Evolutionary conservation across 1,284 basidiomycete species (phyloP).

Genomic region (Agaricales sp.): DNA sequence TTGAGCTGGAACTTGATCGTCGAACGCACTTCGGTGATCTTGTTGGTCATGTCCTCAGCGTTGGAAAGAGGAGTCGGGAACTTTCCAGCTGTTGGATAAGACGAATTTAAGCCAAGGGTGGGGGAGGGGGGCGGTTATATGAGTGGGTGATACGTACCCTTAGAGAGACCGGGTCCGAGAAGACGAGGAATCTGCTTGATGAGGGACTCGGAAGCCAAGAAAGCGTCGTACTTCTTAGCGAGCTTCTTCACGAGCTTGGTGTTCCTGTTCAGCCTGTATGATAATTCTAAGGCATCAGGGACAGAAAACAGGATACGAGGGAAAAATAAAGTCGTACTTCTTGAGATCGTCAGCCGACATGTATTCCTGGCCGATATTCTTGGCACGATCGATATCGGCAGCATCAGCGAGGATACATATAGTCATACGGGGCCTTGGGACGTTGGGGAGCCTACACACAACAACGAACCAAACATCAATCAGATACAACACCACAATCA

Average conservation of each 20-base stretch:
- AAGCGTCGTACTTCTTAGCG: conserved; percentile 99
- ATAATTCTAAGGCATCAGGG: not conserved
- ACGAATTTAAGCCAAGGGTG: conserved; percentile 5
- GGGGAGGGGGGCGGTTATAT: not conserved
- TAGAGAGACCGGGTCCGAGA: conserved; percentile 98
- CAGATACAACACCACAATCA: not conserved
- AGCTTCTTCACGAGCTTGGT: conserved; percentile 99
- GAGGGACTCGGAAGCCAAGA: conserved; percentile 94
- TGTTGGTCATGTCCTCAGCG: conserved; percentile 85
- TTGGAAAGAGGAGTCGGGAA: conserved; percentile 98
- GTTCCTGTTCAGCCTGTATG: conserved; percentile 90
- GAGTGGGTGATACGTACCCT: conserved; percentile 53
- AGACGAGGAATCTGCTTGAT: conserved; percentile 99
- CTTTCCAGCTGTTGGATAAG: conserved; percentile 70
- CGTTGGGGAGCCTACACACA: conserved; percentile 72
- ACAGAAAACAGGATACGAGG: not conserved
- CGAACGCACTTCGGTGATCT: conserved; percentile 92
- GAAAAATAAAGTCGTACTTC: conserved; percentile 50
- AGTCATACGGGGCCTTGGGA: conserved; percentile 98
- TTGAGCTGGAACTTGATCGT: conserved; percentile 99
- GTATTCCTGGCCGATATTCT: conserved; percentile 95
- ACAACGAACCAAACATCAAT: conserved; percentile 7
- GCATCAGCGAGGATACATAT: conserved; percentile 99
- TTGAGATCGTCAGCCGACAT: conserved; percentile 99
- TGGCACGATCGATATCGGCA: conserved; percentile 96